These are phyloP conservation scores for Eucalyptus fibrosa DNA, from an alignment of 345 rosid genomes.

Conservation along the genomic window DNA sequence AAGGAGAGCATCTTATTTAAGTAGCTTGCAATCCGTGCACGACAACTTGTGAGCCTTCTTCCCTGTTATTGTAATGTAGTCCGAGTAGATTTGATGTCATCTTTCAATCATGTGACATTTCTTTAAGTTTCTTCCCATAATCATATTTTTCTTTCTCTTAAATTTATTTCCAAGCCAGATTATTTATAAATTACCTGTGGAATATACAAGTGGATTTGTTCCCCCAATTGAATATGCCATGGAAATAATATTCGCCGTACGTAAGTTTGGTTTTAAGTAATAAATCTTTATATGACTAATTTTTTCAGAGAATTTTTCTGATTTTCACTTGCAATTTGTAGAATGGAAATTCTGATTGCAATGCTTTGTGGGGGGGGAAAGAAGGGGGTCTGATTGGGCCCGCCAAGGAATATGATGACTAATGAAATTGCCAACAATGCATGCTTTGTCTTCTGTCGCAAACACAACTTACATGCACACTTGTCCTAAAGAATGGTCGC, in stretches of 20 bases:
- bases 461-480: not conserved
- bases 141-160: not conserved
- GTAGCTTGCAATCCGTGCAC: not conserved
- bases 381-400: not conserved
- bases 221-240: not conserved
- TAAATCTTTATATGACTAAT: not conserved
- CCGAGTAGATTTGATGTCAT: conserved; percentile 14
- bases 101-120: not conserved
- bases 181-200: not conserved
- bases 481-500: not conserved
- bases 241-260: not conserved
- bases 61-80: not conserved
- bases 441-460: not conserved
- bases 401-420: not conserved
- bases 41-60: not conserved
- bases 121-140: not conserved
- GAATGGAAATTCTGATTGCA: not conserved
- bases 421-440: not conserved
- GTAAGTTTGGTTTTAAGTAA: not conserved
- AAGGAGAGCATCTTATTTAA: not conserved
- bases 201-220: not conserved
- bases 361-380: not conserved
- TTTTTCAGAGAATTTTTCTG: not conserved
- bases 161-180: not conserved
- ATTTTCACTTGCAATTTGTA: not conserved